These are phyloP conservation scores for Phallus indusiatus DNA, from an alignment of 768 basidiomycete species.

Conservation along the genomic window DNA sequence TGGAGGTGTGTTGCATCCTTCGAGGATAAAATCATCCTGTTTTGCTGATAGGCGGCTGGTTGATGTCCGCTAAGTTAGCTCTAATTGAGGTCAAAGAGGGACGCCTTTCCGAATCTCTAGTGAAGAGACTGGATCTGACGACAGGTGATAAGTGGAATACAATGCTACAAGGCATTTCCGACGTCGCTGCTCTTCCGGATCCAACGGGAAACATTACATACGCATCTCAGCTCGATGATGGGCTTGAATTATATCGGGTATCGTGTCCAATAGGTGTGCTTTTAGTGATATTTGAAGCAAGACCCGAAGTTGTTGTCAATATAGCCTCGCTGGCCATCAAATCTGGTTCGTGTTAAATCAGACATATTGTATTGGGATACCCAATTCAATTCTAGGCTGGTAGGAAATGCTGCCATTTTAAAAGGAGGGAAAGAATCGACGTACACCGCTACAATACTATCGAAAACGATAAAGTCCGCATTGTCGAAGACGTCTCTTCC, in stretches of 20 bases:
- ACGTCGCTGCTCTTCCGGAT: constrained; percentile 78
- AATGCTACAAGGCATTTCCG: constrained; percentile 83
- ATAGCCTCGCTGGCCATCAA: constrained; percentile 95
- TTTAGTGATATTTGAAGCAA: constrained; percentile 92
- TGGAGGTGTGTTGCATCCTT: constrained; percentile 43
- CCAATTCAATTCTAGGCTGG: background rate
- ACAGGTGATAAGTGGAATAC: constrained; percentile 86
- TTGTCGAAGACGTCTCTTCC: constrained; percentile 67
- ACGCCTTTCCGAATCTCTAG: constrained; percentile 69
- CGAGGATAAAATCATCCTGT: background rate
- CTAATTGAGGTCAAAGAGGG: constrained; percentile 71
- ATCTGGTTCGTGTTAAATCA: constrained; percentile 52
- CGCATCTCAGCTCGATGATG: constrained; percentile 82
- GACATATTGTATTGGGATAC: background rate
- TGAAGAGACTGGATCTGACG: constrained; percentile 78
- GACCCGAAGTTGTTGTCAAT: constrained; percentile 96
- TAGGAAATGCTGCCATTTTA: constrained; percentile 93
- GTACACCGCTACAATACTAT: constrained; percentile 65
- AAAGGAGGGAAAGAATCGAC: constrained; percentile 97
- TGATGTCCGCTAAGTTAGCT: constrained; percentile 46
- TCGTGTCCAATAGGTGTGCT: constrained; percentile 96
- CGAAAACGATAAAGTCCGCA: constrained; percentile 70
- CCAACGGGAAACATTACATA: constrained; percentile 84
- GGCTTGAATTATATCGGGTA: constrained; percentile 82
- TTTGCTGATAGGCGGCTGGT: background rate